A percentile compares a stretch with the other conserved stretches of the same genome.
These are phyloP conservation scores for Solanum chiquidenum DNA, from an alignment of 257 asterid species.

Conservation along the genomic window DNA sequence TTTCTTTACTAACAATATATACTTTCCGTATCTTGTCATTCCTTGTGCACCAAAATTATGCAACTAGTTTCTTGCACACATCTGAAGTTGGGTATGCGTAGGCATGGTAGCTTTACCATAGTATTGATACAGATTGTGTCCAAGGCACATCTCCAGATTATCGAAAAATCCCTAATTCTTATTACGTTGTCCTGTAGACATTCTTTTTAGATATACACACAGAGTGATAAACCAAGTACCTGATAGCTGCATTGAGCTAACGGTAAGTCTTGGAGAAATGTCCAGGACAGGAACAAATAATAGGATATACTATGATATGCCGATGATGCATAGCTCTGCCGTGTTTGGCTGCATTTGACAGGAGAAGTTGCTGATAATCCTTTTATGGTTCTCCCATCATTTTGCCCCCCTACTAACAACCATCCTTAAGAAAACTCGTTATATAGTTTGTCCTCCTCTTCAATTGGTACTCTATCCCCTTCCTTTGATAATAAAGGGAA, in stretches of 20 bases:
- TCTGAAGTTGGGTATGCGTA: background rate
- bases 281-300: background rate
- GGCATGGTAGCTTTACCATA: no score
- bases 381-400: background rate
- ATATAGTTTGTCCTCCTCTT: background rate
- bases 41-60: background rate
- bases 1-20: background rate
- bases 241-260: background rate
- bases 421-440: background rate
- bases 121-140: background rate
- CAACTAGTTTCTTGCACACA: background rate
- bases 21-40: background rate
- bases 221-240: background rate
- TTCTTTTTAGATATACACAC: background rate
- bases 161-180: background rate
- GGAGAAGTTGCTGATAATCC: background rate
- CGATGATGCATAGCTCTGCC: background rate
- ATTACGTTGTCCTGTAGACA: background rate
- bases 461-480: background rate
- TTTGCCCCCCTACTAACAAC: background rate
- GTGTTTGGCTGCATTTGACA: background rate
- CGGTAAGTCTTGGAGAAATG: background rate
- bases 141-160: background rate
- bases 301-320: background rate
- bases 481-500: background rate